Evolutionary conservation across 2,329 filamentous ascomycete species (phyloP).

Genomic region (Ceratocystis harringtonii): DNA sequence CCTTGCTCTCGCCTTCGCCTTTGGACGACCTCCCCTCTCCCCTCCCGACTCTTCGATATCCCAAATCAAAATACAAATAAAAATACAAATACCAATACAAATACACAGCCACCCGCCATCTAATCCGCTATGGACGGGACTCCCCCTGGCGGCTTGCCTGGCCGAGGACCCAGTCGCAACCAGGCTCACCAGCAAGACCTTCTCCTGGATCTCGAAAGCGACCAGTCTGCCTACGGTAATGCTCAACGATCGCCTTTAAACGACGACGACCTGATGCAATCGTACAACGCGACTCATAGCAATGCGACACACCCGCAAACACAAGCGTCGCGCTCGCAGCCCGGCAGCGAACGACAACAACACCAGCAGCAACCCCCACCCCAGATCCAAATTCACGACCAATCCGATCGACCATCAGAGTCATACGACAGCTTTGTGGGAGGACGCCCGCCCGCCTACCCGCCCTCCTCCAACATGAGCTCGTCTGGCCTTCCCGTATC

Average conservation of each 20-base stretch:
- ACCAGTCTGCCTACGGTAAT: conserved; percentile 54
- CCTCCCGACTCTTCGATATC: conserved; percentile 14
- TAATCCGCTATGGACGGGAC: conserved; percentile 41
- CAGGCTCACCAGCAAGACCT: conserved; percentile 36
- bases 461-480: conserved; percentile 22
- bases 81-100: too few species aligned
- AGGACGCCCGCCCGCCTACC: conserved; percentile 37
- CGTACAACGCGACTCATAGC: conserved; percentile 38
- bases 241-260: conserved; percentile 65
- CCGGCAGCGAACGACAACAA: neutral
- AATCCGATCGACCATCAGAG: conserved; percentile 55
- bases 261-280: conserved; percentile 65
- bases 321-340: neutral
- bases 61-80: too few species aligned
- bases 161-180: conserved; percentile 28
- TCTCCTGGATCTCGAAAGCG: conserved; percentile 59
- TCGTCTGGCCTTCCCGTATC: conserved; percentile 6
- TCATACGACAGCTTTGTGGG: conserved; percentile 95
- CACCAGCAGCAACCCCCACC: conserved; percentile 11
- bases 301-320: conserved; percentile 12
- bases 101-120: neutral
- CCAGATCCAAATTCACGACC: conserved; percentile 19
- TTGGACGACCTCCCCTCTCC: conserved; percentile 11
- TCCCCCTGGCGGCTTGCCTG: conserved; percentile 34
- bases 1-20: too few species aligned